A percentile compares a stretch with the other conserved stretches of the same genome.
Conservation (phyloP, 208 protist genomes). For the Leishmania turanica region DNA sequence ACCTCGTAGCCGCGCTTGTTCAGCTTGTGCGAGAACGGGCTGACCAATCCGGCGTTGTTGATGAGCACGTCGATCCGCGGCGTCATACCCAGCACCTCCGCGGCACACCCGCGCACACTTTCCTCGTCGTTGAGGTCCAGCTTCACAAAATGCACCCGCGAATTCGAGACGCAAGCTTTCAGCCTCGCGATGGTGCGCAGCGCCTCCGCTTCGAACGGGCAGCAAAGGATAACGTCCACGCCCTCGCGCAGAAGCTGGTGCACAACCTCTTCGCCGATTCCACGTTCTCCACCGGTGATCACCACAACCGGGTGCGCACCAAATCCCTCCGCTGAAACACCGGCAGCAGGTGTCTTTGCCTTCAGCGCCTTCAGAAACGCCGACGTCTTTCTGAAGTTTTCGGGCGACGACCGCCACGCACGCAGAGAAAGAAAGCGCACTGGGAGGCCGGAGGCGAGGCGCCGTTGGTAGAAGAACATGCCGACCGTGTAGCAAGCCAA, state of each 20-base stretch:
- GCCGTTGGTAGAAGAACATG: slow-evolving; percentile 50
- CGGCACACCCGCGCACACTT: slow-evolving; percentile 35
- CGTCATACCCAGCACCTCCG: slow-evolving; percentile 29
- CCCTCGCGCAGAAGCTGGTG: slow-evolving; percentile 36
- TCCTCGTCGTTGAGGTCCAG: slow-evolving; percentile 48
- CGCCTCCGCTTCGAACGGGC: slow-evolving; percentile 37
- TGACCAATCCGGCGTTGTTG: slow-evolving; percentile 55
- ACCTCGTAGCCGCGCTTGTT: slow-evolving; percentile 51
- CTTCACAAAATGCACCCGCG: slow-evolving; percentile 28
- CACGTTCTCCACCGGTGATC: slow-evolving; percentile 51
- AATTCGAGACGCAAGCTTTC: background rate
- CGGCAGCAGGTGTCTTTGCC: slow-evolving; percentile 3
- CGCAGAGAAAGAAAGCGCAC: slow-evolving; percentile 36
- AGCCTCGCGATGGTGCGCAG: slow-evolving; percentile 31
- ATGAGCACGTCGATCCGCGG: slow-evolving; percentile 57
- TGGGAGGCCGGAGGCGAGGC: slow-evolving; percentile 49
- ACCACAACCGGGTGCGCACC: slow-evolving; percentile 36
- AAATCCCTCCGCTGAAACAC: background rate
- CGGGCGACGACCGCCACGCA: slow-evolving; percentile 30
- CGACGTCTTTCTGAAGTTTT: slow-evolving; percentile 51
- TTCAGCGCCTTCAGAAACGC: slow-evolving; percentile 22
- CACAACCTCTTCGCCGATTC: slow-evolving; percentile 46
- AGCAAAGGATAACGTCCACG: slow-evolving; percentile 51
- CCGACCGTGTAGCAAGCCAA: slow-evolving; percentile 20
- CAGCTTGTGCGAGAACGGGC: slow-evolving; percentile 13